A percentile compares a stretch with the other conserved stretches of the same genome.
Evolutionary conservation across 2,329 filamentous ascomycete genomes (phyloP).

Genomic region (Fusarium devonianum): DNA sequence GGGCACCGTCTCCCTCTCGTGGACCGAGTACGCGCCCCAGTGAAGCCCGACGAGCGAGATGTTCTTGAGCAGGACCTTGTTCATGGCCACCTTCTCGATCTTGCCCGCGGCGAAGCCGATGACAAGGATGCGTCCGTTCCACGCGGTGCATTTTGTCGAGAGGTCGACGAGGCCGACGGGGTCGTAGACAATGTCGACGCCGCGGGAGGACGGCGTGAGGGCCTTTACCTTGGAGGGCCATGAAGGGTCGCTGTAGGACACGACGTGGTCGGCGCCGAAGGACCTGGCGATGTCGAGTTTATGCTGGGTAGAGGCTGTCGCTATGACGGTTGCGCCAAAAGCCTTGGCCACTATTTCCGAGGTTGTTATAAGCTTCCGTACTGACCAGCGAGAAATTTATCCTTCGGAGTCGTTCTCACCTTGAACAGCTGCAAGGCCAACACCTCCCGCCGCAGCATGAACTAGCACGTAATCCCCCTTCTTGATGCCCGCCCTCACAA

Average conservation of each 20-base stretch:
- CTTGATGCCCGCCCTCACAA: slow-evolving; percentile 78
- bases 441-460: slow-evolving; percentile 90
- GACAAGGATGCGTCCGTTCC: slow-evolving; percentile 88
- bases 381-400: neutral
- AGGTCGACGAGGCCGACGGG: slow-evolving; percentile 89
- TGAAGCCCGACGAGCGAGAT: slow-evolving; percentile 88
- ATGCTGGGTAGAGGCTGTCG: slow-evolving; percentile 80
- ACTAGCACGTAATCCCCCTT: slow-evolving; percentile 86
- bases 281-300: slow-evolving; percentile 81
- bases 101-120: slow-evolving; percentile 79
- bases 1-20: slow-evolving; percentile 74
- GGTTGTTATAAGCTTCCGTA: neutral
- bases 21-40: slow-evolving; percentile 84
- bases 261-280: slow-evolving; percentile 84
- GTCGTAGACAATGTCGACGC: slow-evolving; percentile 95
- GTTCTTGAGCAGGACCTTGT: slow-evolving; percentile 92
- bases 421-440: slow-evolving; percentile 90
- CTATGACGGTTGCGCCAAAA: slow-evolving; percentile 89
- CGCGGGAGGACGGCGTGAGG: slow-evolving; percentile 73
- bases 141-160: slow-evolving; percentile 89
- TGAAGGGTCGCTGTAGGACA: slow-evolving; percentile 74
- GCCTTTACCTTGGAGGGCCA: slow-evolving; percentile 77
- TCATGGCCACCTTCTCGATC: slow-evolving; percentile 93
- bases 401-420: slow-evolving; percentile 45
- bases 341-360: slow-evolving; percentile 77